A percentile compares a stretch with the other conserved stretches of the same genome.
phyloP scores from a whole-genome alignment of 257 asterid genomes.

The Mitragyna speciosa region DNA sequence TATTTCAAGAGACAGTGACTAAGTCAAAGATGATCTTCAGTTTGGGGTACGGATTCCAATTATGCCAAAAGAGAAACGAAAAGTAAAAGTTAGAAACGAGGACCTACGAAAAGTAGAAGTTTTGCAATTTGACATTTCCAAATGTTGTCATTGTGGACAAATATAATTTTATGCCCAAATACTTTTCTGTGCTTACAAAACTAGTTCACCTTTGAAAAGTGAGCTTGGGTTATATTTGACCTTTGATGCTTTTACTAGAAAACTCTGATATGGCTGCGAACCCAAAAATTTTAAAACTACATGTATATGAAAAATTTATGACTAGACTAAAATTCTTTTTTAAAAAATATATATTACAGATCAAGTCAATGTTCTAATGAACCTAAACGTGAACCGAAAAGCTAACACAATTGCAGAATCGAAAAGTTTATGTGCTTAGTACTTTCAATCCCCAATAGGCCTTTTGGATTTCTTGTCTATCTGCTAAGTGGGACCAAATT shows the following conservation, averaged over 20 bases:
- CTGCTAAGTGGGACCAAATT: too few species aligned
- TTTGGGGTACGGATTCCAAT: too few species aligned
- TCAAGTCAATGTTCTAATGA: neutral
- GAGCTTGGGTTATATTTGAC: neutral
- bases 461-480: too few species aligned
- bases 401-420: neutral
- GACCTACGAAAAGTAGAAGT: too few species aligned
- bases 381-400: neutral
- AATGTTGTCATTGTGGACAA: too few species aligned
- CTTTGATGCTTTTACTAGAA: neutral
- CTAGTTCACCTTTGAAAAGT: neutral
- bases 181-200: neutral
- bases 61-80: too few species aligned
- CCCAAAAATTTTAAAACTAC: neutral
- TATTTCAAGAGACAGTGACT: too few species aligned
- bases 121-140: neutral
- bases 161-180: neutral
- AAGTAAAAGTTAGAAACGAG: too few species aligned
- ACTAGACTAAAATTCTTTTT: neutral
- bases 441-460: too few species aligned
- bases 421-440: neutral
- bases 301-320: neutral
- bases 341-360: neutral
- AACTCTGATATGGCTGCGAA: conserved; percentile 2
- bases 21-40: too few species aligned